Conservation (phyloP, 2,329 filamentous ascomycete species). For the Microdochium nivale region DNA sequence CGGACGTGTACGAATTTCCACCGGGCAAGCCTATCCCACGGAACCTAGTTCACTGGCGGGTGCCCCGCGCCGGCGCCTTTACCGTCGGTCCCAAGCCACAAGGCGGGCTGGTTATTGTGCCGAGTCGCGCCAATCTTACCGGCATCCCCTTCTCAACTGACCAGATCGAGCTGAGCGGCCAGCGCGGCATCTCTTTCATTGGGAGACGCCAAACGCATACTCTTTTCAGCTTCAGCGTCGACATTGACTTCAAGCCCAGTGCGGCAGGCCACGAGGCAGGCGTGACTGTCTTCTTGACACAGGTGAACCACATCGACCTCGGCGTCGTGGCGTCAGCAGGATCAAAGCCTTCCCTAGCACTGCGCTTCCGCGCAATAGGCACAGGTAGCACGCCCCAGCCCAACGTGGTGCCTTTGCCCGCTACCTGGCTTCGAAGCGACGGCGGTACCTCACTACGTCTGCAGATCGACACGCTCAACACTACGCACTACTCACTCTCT, state of each 20-base stretch:
- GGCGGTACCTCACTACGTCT: constrained; percentile 14
- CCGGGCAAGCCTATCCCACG: constrained; percentile 12
- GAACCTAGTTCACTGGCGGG: constrained; percentile 23
- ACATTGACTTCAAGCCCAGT: constrained; percentile 16
- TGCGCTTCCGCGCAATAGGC: constrained; percentile 18
- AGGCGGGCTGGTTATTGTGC: constrained; percentile 16
- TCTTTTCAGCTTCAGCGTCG: constrained; percentile 21
- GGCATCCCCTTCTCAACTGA: constrained; percentile 7
- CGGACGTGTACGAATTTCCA: constrained; percentile 12
- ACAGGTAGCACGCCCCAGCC: constrained; percentile 9
- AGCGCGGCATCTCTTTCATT: constrained; percentile 18
- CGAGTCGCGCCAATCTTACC: constrained; percentile 16
- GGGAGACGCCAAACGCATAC: constrained; percentile 21
- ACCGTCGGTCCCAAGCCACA: constrained; percentile 5
- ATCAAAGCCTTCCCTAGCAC: constrained; percentile 6
- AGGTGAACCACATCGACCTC: constrained; percentile 21
- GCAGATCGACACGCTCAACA: constrained; percentile 16
- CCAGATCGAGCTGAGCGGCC: constrained; percentile 10
- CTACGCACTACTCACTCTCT: constrained; percentile 20
- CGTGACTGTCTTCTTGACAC: constrained; percentile 23
- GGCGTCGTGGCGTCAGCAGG: constrained; percentile 12
- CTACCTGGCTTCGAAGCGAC: constrained; percentile 9
- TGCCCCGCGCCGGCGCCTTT: constrained; percentile 16
- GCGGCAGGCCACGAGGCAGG: constrained; percentile 21
- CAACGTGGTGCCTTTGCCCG: constrained; percentile 11